Conservation (phyloP, 257 asterid species). For the Solanum verrucosum region DNA sequence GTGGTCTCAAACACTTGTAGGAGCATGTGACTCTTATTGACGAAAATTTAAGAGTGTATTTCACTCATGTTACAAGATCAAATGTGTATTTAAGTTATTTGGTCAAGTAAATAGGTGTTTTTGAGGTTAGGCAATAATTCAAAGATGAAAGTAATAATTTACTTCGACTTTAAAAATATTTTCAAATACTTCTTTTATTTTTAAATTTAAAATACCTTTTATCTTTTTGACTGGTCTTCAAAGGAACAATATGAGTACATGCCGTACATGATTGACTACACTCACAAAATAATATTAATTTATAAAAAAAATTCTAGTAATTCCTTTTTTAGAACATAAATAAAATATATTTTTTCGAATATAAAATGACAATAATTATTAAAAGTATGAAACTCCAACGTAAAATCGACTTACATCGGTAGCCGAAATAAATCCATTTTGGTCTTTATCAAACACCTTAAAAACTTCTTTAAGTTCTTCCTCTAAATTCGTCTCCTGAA, state of each 20-base stretch:
- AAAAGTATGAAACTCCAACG: neutral
- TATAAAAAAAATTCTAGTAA: neutral
- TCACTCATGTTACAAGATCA: neutral
- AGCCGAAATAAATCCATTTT: slow-evolving; percentile 47
- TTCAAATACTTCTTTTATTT: too few relatives aligned
- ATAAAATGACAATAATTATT: neutral
- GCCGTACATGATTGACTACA: neutral
- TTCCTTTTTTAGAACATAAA: neutral
- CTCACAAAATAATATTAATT: neutral
- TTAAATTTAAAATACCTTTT: neutral
- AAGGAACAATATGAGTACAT: neutral
- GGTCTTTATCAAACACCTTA: slow-evolving; percentile 47
- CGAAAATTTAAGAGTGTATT: too few relatives aligned
- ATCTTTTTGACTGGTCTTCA: neutral
- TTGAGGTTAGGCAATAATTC: too few relatives aligned
- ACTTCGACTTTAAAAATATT: too few relatives aligned
- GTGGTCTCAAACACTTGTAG: neutral
- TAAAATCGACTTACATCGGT: slow-evolving; percentile 21
- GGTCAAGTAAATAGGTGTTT: fast-evolving
- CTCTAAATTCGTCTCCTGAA: slow-evolving; percentile 37
- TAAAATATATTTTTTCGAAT: too few relatives aligned
- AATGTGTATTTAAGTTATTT: too few relatives aligned
- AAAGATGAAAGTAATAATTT: too few relatives aligned
- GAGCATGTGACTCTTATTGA: too few relatives aligned
- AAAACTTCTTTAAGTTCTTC: slow-evolving; percentile 49